phyloP scores from a whole-genome alignment of 1,139 yeast species.

The Yamadazyma spencermartinsiae region DNA sequence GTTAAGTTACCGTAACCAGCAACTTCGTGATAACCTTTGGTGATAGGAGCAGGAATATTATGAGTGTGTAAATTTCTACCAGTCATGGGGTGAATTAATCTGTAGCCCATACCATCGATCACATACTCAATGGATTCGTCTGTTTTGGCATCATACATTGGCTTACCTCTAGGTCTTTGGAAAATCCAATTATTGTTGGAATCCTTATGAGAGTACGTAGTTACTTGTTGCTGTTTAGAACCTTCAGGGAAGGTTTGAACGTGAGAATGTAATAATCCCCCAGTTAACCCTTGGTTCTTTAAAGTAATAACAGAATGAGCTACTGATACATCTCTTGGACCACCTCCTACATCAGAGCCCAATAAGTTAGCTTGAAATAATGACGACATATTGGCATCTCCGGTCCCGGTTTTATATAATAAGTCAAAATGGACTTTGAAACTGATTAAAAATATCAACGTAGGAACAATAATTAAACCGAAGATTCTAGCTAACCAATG shows the following conservation, averaged over 20 bases:
- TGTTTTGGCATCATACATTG: slow-evolving; percentile 52
- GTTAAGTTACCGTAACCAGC: slow-evolving; percentile 89
- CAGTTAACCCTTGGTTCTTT: slow-evolving; percentile 89
- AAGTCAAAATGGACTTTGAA: slow-evolving; percentile 77
- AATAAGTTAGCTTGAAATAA: slow-evolving; percentile 90
- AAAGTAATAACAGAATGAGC: slow-evolving; percentile 77
- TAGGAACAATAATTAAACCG: slow-evolving; percentile 63
- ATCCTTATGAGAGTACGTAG: slow-evolving; percentile 93
- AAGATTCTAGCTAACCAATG: slow-evolving; percentile 71
- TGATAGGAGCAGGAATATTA: slow-evolving; percentile 75
- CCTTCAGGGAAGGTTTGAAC: slow-evolving; percentile 94
- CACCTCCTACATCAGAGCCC: slow-evolving; percentile 78
- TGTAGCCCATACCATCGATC: slow-evolving; percentile 70
- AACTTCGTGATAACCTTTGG: slow-evolving; percentile 74
- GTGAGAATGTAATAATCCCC: slow-evolving; percentile 93
- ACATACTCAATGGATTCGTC: slow-evolving; percentile 59
- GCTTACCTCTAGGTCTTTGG: slow-evolving; percentile 67
- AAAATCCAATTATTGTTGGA: slow-evolving; percentile 87
- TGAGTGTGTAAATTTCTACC: slow-evolving; percentile 94
- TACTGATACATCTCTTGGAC: slow-evolving; percentile 85
- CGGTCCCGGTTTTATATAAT: slow-evolving; percentile 78
- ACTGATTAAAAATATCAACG: slow-evolving; percentile 58
- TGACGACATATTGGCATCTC: slow-evolving; percentile 96
- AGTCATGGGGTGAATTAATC: slow-evolving; percentile 78
- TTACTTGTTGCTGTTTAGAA: slow-evolving; percentile 93